phyloP scores from a whole-genome alignment of 176 grass and related monocot species.

The Lolium perenne region DNA sequence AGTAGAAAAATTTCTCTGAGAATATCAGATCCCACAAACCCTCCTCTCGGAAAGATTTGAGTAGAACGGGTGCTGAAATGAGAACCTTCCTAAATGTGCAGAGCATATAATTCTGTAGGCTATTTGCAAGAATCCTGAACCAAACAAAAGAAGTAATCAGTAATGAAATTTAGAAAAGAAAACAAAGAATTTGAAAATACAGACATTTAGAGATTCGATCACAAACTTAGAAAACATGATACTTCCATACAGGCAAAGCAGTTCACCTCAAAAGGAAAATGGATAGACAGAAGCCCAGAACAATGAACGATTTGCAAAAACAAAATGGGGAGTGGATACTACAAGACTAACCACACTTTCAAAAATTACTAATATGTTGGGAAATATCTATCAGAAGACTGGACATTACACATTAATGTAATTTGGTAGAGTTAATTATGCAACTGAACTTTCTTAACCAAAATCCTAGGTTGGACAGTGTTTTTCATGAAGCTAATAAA shows the following conservation, averaged over 20 bases:
- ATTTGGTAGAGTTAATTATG: background rate
- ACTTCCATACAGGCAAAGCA: conserved; percentile 10
- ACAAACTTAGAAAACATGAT: background rate
- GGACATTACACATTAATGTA: conserved; percentile 1
- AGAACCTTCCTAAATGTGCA: conserved; percentile 93
- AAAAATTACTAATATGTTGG: conserved; percentile 30
- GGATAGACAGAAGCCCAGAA: background rate
- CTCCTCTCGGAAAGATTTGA: conserved; percentile 83
- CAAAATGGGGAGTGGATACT: background rate
- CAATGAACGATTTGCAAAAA: conserved; percentile 25
- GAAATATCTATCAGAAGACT: conserved; percentile 27
- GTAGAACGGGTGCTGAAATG: conserved; percentile 82
- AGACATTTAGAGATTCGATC: background rate
- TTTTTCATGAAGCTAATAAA: conserved; percentile 36
- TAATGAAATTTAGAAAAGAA: conserved; percentile 36
- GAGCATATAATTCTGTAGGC: conserved; percentile 86
- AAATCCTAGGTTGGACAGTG: conserved; percentile 23
- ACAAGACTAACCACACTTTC: background rate
- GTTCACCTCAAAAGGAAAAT: background rate
- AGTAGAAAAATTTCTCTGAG: conserved; percentile 95
- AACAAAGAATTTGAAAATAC: background rate
- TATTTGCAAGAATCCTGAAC: conserved; percentile 88
- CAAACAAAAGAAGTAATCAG: conserved; percentile 24
- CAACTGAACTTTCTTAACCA: background rate
- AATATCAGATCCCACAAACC: conserved; percentile 95